A percentile compares a stretch with the other conserved stretches of the same genome.
phyloP scores from a whole-genome alignment of 441 rosid genomes.

The Metrosideros polymorpha region DNA sequence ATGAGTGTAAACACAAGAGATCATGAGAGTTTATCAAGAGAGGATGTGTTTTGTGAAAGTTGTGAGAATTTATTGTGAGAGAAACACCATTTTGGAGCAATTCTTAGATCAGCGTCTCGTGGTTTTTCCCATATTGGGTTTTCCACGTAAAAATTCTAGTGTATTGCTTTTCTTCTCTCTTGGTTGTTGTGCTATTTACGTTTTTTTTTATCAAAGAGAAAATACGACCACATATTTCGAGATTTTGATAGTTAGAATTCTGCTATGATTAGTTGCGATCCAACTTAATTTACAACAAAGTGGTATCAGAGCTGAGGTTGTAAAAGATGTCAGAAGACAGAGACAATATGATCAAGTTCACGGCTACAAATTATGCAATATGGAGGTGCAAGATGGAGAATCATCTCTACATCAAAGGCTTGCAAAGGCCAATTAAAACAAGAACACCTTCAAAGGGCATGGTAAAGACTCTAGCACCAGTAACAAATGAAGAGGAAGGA shows the following conservation, averaged over 20 bases:
- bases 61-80: background rate
- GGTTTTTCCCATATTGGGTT: background rate
- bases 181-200: background rate
- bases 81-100: background rate
- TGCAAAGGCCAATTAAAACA: background rate
- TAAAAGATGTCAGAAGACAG: background rate
- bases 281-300: background rate
- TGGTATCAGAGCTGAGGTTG: background rate
- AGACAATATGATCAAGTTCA: background rate
- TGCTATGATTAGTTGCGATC: fast-evolving
- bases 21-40: background rate
- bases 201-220: background rate
- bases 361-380: background rate
- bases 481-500: background rate
- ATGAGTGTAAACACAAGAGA: background rate
- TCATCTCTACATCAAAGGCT: background rate
- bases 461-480: background rate
- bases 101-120: background rate
- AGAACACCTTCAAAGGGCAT: background rate
- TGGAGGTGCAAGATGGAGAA: background rate
- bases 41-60: background rate
- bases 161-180: background rate
- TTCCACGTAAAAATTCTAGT: background rate
- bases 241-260: background rate
- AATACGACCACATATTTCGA: fast-evolving